Conservation (phyloP, 108 stramenopile genomes). For the Conticribra weissflogii region DNA sequence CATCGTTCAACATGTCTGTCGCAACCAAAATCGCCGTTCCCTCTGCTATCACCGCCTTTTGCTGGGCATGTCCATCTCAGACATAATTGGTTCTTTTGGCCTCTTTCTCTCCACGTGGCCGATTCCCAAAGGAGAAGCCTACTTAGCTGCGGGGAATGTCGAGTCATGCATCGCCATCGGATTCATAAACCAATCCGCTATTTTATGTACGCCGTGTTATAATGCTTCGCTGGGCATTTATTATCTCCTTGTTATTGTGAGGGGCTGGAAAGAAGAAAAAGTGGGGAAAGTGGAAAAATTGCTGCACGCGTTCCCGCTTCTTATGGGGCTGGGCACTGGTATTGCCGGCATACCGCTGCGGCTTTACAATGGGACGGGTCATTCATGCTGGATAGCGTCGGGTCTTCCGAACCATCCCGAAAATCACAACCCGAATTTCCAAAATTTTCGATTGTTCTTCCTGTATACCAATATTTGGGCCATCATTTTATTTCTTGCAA, state of each 20-base stretch:
- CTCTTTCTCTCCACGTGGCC: constrained; percentile 18
- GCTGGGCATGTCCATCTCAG: constrained; percentile 8
- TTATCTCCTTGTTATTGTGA: constrained; percentile 23
- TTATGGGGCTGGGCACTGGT: constrained; percentile 10
- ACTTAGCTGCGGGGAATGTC: constrained; percentile 6
- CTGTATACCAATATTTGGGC: constrained; percentile 12
- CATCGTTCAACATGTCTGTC: constrained; percentile 17
- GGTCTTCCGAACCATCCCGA: background rate
- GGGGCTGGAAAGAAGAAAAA: constrained; percentile 23
- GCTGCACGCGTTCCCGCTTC: constrained; percentile 14
- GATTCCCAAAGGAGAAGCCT: constrained; percentile 9
- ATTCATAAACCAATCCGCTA: constrained; percentile 22
- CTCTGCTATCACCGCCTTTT: constrained; percentile 17
- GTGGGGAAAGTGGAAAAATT: constrained; percentile 11
- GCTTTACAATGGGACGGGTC: constrained; percentile 12
- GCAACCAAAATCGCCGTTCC: constrained; percentile 11
- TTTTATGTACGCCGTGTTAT: constrained; percentile 17
- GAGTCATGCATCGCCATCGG: constrained; percentile 31
- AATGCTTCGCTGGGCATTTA: constrained; percentile 37
- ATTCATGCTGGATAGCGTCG: constrained; percentile 14
- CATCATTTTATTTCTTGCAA: constrained; percentile 10
- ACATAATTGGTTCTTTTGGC: constrained; percentile 11
- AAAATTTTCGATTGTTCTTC: constrained; percentile 12
- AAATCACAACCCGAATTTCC: background rate
- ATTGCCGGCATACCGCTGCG: constrained; percentile 11